Evolutionary conservation across 2,329 filamentous ascomycete genomes (phyloP), one percentile per base, ranked within the genome.

Genomic region (Alternaria postmessia): DNA sequence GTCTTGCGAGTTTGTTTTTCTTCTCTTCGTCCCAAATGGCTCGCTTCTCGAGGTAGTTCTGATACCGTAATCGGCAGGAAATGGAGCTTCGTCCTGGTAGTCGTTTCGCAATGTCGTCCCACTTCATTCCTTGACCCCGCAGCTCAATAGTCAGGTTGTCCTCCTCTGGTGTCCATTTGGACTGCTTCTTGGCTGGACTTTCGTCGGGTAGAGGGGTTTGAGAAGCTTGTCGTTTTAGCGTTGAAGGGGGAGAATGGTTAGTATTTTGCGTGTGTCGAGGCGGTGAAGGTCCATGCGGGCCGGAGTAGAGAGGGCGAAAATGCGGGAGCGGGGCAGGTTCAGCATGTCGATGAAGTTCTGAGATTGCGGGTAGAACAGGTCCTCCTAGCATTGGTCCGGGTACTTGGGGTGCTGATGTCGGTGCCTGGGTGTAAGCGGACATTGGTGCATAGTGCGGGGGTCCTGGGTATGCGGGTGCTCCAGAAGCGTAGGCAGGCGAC

Each of bases 1-100:
- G 86, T 72, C 94, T 87, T 38, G 94, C 94, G 51, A 98, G 88
- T 82, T 96, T 97, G 81, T 97, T 96, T 82, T 97, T 98, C 77
- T 93, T 91, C 79, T 98, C 94, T 75, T 98, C 95, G 73, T 97
- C 93, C 94, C 94, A 98, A 76, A 96, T 93, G 71, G 92, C 93
- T 58, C 93, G 87, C 73, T 93, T 87, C 79, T 99, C 95, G 54
- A 97, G 87, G 77, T 98, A 98, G 78, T 99, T 99, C 74, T 98
- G 94, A 78, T 97, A 98, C 75, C 97, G 93, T 52, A 98, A 85
- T 43, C 94, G 89, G 79, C 94, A 98, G 71, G 93, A 96, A 73
- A 97, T 97, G 58, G 93, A 90, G 79, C 93, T 97, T 70, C 95
- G 88, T 63, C 94, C 94, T 3, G 93, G 94, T 51, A 98, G 83